phyloP scores from a whole-genome alignment of 805 yeast genomes.

The Starmera dryadoides region DNA sequence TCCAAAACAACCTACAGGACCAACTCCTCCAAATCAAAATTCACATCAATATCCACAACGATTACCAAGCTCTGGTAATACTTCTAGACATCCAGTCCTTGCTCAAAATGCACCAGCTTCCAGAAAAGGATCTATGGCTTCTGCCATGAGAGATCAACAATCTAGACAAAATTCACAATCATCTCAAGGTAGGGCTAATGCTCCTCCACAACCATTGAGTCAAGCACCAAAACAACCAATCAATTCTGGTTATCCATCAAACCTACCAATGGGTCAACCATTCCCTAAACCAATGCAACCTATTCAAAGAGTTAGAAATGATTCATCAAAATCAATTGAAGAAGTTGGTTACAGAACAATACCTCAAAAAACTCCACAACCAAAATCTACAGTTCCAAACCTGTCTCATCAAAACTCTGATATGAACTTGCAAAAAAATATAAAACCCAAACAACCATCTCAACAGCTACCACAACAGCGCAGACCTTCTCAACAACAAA shows the following conservation, averaged over 20 bases:
- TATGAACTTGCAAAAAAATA: neutral
- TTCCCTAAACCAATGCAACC: slow-evolving; percentile 2
- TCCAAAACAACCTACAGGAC: neutral
- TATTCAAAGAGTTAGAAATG: neutral
- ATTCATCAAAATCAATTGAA: neutral
- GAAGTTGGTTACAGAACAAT: neutral
- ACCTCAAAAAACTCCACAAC: neutral
- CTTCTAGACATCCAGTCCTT: neutral
- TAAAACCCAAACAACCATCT: neutral
- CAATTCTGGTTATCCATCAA: neutral
- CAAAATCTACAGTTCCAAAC: neutral
- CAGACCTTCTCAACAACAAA: neutral
- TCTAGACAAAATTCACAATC: neutral
- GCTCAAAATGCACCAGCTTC: neutral
- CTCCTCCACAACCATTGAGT: neutral
- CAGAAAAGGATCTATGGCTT: neutral
- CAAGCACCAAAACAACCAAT: neutral
- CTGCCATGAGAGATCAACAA: neutral
- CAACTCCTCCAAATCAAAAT: neutral
- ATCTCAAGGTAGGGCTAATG: neutral
- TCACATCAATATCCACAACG: too few relatives aligned
- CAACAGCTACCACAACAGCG: neutral
- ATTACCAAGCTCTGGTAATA: neutral
- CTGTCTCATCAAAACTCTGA: neutral
- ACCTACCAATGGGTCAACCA: neutral